These are phyloP conservation scores for Coccomyxa subellipsoidea DNA, from an alignment of 163 green algal species.

Conservation along the genomic window DNA sequence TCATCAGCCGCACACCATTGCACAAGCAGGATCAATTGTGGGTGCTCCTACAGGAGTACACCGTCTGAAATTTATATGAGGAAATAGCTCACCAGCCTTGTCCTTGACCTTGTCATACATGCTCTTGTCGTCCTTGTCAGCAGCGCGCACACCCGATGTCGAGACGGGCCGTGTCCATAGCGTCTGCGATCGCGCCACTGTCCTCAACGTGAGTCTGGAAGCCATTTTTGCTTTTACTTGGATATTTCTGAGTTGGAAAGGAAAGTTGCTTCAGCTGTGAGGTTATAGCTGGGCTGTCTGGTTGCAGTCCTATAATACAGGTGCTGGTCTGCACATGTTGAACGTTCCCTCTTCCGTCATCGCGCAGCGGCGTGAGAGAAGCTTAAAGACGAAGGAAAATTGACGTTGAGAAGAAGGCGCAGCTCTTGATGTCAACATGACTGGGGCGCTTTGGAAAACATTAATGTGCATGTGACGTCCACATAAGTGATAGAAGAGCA, in stretches of 20 bases:
- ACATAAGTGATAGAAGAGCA: too few relatives aligned
- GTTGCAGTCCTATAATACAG: not conserved
- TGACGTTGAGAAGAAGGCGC: too few relatives aligned
- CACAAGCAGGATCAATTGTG: not conserved
- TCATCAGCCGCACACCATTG: not conserved
- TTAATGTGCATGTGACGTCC: too few relatives aligned
- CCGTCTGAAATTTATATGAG: not conserved
- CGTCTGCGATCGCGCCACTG: not conserved
- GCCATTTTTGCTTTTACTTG: not conserved
- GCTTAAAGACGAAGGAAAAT: too few relatives aligned
- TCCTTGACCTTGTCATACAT: slow-evolving; percentile 12
- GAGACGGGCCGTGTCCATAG: not conserved
- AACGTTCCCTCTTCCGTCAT: too few relatives aligned
- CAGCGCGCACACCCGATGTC: not conserved
- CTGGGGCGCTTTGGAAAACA: too few relatives aligned
- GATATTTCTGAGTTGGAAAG: too few relatives aligned
- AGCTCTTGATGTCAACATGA: too few relatives aligned
- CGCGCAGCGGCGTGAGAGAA: too few relatives aligned
- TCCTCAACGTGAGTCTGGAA: not conserved
- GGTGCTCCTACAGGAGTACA: not conserved
- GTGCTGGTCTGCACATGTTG: too few relatives aligned
- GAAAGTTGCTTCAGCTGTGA: too few relatives aligned
- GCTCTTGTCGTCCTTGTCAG: slow-evolving; percentile 4
- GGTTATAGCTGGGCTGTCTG: not conserved
- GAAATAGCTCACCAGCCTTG: not conserved